Evolutionary conservation across 1,284 basidiomycete genomes (phyloP).

Genomic region (Ceratobasidium papillatum): DNA sequence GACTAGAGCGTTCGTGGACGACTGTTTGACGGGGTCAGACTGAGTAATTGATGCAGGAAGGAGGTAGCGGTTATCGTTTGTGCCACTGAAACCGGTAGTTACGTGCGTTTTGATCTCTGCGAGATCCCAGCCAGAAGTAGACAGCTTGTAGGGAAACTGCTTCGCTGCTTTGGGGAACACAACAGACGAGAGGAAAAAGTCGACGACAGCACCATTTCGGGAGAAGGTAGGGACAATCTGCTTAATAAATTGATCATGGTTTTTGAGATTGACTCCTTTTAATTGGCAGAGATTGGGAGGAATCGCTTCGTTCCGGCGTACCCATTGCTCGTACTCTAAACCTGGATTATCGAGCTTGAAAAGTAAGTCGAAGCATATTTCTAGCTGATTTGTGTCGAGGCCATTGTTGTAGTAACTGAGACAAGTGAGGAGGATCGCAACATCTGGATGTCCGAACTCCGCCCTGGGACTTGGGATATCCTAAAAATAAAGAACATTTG

Average conservation of each 20-base stretch:
- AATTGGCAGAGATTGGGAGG: slow-evolving; percentile 51
- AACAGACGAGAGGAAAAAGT: slow-evolving; percentile 61
- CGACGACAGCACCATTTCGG: slow-evolving; percentile 55
- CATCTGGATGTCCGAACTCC: slow-evolving; percentile 61
- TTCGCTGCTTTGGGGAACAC: slow-evolving; percentile 63
- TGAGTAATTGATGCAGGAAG: slow-evolving; percentile 60
- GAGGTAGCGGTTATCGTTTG: slow-evolving; percentile 62
- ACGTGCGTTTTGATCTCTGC: slow-evolving; percentile 53
- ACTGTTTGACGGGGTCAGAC: too few relatives aligned
- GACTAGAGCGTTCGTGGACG: too few relatives aligned
- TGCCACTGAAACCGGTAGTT: slow-evolving; percentile 66
- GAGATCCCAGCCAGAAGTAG: slow-evolving; percentile 62
- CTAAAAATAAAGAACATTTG: slow-evolving; percentile 52
- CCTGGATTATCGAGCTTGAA: slow-evolving; percentile 58
- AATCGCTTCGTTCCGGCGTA: too few relatives aligned
- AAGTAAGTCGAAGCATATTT: slow-evolving; percentile 55
- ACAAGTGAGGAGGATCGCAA: too few relatives aligned
- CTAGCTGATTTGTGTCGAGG: slow-evolving; percentile 56
- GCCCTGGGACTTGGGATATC: slow-evolving; percentile 60
- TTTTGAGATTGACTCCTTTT: slow-evolving; percentile 57
- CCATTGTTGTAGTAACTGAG: too few relatives aligned
- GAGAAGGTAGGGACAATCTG: slow-evolving; percentile 54
- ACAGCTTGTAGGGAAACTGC: slow-evolving; percentile 59
- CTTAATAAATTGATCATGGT: slow-evolving; percentile 52
- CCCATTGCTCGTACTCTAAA: slow-evolving; percentile 58